phyloP scores from a whole-genome alignment of 2,329 filamentous ascomycete species.

The Mycogone perniciosa region DNA sequence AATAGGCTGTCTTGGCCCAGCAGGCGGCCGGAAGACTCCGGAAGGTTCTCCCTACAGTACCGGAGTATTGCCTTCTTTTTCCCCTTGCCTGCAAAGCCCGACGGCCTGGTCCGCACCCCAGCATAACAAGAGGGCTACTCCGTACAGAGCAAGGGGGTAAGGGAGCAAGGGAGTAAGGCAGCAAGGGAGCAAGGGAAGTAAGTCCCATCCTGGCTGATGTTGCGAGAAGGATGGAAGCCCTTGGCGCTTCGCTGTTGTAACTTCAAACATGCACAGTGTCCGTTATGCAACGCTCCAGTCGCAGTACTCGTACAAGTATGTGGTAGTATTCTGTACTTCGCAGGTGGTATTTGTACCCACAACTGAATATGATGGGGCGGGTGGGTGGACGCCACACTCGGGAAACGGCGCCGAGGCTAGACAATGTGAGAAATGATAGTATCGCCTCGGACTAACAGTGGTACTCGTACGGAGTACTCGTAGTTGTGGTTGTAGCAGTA shows the following conservation, averaged over 20 bases:
- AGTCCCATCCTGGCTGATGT: too few relatives aligned
- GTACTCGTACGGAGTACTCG: too few relatives aligned
- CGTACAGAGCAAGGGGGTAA: too few relatives aligned
- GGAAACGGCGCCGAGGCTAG: slow-evolving; percentile 7
- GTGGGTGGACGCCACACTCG: slow-evolving; percentile 4
- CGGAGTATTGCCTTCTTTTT: too few relatives aligned
- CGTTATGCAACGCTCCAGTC: neutral
- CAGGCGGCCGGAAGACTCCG: slow-evolving; percentile 8
- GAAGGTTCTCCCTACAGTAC: neutral
- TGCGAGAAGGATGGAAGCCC: neutral
- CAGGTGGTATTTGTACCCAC: neutral
- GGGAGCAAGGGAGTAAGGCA: too few relatives aligned
- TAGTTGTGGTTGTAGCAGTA: too few relatives aligned
- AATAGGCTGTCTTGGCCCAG: neutral
- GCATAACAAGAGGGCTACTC: too few relatives aligned
- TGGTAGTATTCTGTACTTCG: neutral
- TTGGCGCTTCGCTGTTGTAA: neutral
- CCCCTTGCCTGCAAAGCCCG: too few relatives aligned
- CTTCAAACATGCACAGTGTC: neutral
- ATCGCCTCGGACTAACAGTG: too few relatives aligned
- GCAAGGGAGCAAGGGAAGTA: too few relatives aligned
- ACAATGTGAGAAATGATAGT: slow-evolving; percentile 9
- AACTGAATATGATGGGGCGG: neutral
- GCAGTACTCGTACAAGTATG: too few relatives aligned
- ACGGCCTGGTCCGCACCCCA: too few relatives aligned